phyloP scores from a whole-genome alignment of 2,329 filamentous ascomycete genomes.

The Talaromyces sp. region DNA sequence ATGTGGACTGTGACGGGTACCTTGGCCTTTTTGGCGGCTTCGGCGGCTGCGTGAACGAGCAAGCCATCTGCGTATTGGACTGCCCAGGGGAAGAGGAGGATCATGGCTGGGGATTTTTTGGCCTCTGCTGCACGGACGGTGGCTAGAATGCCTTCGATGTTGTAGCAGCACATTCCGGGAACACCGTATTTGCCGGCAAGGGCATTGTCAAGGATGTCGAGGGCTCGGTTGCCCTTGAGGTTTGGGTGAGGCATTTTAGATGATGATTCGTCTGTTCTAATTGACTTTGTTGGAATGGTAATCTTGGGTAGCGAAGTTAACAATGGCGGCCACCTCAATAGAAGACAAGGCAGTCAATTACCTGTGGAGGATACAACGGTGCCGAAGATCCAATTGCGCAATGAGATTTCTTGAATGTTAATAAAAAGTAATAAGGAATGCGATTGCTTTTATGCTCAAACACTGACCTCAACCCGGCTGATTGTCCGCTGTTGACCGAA shows the following conservation, averaged over 20 bases:
- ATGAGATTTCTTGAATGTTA: not conserved
- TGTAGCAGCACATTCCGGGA: slow-evolving; percentile 64
- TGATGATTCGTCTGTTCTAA: not conserved
- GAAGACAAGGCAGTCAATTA: not conserved
- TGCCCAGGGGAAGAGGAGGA: slow-evolving; percentile 73
- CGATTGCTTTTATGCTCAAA: not conserved
- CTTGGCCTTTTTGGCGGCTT: slow-evolving; percentile 55
- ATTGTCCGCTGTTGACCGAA: slow-evolving; percentile 12
- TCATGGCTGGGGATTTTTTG: slow-evolving; percentile 66
- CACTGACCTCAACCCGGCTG: not conserved
- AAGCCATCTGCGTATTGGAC: slow-evolving; percentile 62
- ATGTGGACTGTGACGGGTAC: slow-evolving; percentile 65
- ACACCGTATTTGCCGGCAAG: slow-evolving; percentile 58
- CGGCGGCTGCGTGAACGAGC: slow-evolving; percentile 57
- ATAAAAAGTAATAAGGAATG: not conserved
- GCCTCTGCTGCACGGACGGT: slow-evolving; percentile 68
- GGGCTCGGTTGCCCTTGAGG: slow-evolving; percentile 51
- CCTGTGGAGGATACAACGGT: not conserved
- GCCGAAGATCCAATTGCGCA: not conserved
- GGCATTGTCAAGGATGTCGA: slow-evolving; percentile 59
- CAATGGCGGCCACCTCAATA: not conserved
- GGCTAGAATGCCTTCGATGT: slow-evolving; percentile 68
- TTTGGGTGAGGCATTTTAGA: slow-evolving; percentile 37
- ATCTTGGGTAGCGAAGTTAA: not conserved
- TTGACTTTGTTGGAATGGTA: not conserved